These are phyloP conservation scores for Pelagophyceae sp. DNA, from an alignment of 352 stramenopile genomes.

Conservation along the genomic window DNA sequence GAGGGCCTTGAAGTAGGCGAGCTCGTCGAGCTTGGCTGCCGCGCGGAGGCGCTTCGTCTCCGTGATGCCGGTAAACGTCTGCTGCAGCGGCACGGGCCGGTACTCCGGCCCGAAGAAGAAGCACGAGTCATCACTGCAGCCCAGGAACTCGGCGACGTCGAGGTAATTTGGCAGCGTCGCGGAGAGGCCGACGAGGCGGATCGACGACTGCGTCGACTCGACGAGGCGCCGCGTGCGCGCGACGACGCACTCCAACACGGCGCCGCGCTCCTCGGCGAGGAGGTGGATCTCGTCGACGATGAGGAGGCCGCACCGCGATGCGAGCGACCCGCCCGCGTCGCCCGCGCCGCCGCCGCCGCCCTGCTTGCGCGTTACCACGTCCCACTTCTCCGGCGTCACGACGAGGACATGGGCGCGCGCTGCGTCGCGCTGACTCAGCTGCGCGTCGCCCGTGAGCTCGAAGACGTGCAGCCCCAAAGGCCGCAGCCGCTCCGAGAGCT, in stretches of 20 bases:
- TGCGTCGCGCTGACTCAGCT: constrained; percentile 92
- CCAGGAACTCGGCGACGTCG: constrained; percentile 93
- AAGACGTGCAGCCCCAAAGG: constrained; percentile 64
- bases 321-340: constrained; percentile 74
- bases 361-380: constrained; percentile 96
- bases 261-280: constrained; percentile 91
- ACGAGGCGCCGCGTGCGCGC: constrained; percentile 91
- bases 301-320: constrained; percentile 80
- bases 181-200: constrained; percentile 93
- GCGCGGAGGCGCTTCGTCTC: constrained; percentile 42
- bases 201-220: constrained; percentile 89
- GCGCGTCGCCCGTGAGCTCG: constrained; percentile 95
- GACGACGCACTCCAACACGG: constrained; percentile 98
- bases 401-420: constrained; percentile 76
- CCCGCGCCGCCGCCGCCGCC: constrained; percentile 74
- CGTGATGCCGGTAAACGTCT: constrained; percentile 94
- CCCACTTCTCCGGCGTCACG: constrained; percentile 98
- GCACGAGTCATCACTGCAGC: constrained; percentile 77
- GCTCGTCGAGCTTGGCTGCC: constrained; percentile 65
- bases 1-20: constrained; percentile 58
- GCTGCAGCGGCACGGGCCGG: constrained; percentile 92
- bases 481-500: constrained; percentile 85
- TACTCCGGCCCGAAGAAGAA: constrained; percentile 97
- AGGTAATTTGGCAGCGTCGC: constrained; percentile 98
- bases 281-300: constrained; percentile 99